phyloP scores from a whole-genome alignment of 495 filamentous ascomycete genomes.

The Rostrohypoxylon terebratum region DNA sequence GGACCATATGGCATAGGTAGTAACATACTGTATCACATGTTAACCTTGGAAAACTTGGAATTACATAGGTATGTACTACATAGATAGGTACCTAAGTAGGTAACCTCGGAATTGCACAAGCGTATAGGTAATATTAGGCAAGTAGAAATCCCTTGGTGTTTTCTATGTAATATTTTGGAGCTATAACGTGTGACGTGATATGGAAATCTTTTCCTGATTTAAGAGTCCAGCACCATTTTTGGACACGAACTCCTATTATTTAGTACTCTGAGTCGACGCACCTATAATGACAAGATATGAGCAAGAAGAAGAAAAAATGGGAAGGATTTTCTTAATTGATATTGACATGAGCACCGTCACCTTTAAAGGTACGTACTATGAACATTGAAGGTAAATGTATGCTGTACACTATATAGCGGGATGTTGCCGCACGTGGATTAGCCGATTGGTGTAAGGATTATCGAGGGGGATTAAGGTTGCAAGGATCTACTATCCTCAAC shows the following conservation, averaged over 20 bases:
- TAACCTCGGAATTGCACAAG: conserved; percentile 16
- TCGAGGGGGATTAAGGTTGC: conserved; percentile 27
- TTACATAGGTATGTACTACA: neutral
- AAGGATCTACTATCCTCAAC: conserved; percentile 43
- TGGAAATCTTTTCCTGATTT: neutral
- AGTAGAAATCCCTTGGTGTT: neutral
- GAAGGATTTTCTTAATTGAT: no score
- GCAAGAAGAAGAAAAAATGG: neutral
- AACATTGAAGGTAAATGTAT: neutral
- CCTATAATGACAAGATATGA: neutral
- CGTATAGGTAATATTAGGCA: neutral
- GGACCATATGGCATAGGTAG: no score
- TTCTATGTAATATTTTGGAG: conserved; percentile 1
- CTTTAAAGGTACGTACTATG: neutral
- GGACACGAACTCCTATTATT: neutral
- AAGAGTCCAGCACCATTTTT: neutral
- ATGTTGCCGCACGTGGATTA: conserved; percentile 33
- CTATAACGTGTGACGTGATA: neutral
- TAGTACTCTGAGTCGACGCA: neutral
- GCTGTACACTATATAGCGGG: conserved; percentile 1
- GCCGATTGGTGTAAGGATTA: conserved; percentile 32
- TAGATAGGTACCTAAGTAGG: neutral
- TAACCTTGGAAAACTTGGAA: conserved; percentile 12
- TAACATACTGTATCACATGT: conserved; percentile 11
- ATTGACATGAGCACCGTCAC: no score